A percentile compares a stretch with the other conserved stretches of the same genome.
phyloP scores from a whole-genome alignment of 192 early-diverging fungal genomes.

The Thoreauomyces humboldtii region DNA sequence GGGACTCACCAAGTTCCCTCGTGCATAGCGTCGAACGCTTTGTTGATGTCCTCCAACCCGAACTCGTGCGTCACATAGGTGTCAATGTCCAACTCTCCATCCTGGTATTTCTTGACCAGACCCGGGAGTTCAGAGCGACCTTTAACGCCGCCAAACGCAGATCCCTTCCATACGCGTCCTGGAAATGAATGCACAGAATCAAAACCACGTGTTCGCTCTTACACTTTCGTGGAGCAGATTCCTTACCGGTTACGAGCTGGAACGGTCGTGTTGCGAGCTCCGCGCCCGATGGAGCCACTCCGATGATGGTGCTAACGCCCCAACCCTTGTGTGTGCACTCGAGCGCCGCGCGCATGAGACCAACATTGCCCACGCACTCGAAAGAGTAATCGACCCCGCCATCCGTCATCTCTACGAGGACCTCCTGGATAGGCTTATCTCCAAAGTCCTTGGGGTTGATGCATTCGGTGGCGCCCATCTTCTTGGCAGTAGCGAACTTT shows the following conservation, averaged over 20 bases:
- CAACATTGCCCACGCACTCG: conserved; percentile 89
- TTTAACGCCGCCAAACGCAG: conserved; percentile 96
- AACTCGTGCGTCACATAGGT: conserved; percentile 84
- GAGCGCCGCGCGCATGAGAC: conserved; percentile 92
- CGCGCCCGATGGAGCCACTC: conserved; percentile 89
- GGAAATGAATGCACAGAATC: too few species aligned
- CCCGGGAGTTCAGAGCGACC: conserved; percentile 85
- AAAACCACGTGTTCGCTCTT: too few species aligned
- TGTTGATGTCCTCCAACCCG: conserved; percentile 81
- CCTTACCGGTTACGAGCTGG: conserved; percentile 84
- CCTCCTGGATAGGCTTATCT: conserved; percentile 73
- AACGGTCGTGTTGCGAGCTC: conserved; percentile 94
- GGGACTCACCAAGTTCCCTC: conserved; percentile 44
- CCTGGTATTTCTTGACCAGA: conserved; percentile 83
- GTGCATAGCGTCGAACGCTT: conserved; percentile 92
- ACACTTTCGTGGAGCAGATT: too few species aligned
- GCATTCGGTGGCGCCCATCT: conserved; percentile 86
- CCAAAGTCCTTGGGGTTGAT: conserved; percentile 81
- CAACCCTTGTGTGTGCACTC: conserved; percentile 79
- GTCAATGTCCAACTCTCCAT: conserved; percentile 85
- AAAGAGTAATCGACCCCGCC: conserved; percentile 97
- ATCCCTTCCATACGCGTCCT: conserved; percentile 91
- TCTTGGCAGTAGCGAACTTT: conserved; percentile 77
- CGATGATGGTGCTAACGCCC: conserved; percentile 84
- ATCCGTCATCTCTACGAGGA: conserved; percentile 87